phyloP scores from a whole-genome alignment of 1,284 basidiomycete species.

The Psilocybe mexicana region DNA sequence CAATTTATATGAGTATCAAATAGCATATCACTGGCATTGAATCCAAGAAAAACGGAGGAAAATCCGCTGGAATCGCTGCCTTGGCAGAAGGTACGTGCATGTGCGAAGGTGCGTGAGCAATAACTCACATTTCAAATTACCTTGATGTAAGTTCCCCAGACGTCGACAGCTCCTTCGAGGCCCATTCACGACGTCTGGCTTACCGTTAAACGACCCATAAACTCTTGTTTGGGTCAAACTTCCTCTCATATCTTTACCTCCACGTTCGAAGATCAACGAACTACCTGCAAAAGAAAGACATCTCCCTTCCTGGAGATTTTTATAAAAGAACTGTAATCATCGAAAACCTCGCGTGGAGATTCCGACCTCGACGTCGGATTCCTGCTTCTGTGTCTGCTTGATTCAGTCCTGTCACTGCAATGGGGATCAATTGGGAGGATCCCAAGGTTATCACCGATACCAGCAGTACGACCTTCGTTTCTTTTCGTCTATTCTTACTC shows the following conservation, averaged over 20 bases:
- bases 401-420: constrained; percentile 8
- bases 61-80: background rate
- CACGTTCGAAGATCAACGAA: too few species aligned
- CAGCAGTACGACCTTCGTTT: constrained; percentile 24
- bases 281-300: too few species aligned
- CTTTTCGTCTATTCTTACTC: background rate
- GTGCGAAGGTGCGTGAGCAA: background rate
- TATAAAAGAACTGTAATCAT: background rate
- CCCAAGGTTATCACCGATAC: constrained; percentile 26
- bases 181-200: too few species aligned
- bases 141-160: background rate
- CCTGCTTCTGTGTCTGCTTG: background rate
- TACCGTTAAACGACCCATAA: too few species aligned
- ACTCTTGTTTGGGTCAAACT: too few species aligned
- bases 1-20: too few species aligned
- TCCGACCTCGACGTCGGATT: too few species aligned
- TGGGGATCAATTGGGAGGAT: constrained; percentile 31
- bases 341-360: too few species aligned
- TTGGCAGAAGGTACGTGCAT: background rate
- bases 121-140: background rate
- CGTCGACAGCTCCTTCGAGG: too few species aligned
- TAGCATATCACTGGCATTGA: too few species aligned
- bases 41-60: background rate
- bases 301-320: background rate
- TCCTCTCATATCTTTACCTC: too few species aligned